These are phyloP conservation scores for Zoysia pacifica DNA, from an alignment of 176 grass and related monocot genomes.

Conservation along the genomic window DNA sequence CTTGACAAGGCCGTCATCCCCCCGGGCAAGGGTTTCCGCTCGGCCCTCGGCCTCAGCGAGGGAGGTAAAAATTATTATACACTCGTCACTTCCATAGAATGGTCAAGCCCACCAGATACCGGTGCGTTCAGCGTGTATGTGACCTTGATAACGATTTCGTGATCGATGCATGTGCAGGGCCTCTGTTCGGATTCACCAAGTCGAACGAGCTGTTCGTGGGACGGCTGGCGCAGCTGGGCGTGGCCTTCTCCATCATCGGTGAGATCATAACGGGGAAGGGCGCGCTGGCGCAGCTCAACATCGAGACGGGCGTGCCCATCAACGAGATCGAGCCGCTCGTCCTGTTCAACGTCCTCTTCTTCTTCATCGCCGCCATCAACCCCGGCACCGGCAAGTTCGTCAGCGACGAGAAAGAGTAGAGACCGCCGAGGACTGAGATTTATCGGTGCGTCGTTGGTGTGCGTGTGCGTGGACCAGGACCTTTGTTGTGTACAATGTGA, in stretches of 20 bases:
- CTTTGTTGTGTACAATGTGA: constrained; percentile 29
- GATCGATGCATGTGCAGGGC: constrained; percentile 23
- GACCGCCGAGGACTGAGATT: neutral
- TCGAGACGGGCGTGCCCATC: constrained; percentile 70
- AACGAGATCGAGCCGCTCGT: constrained; percentile 69
- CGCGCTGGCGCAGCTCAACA: constrained; percentile 75
- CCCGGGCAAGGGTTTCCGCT: constrained; percentile 81
- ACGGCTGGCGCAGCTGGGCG: constrained; percentile 64
- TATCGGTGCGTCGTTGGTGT: neutral
- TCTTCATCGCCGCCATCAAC: constrained; percentile 73
- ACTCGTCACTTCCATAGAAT: neutral
- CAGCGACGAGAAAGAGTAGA: constrained; percentile 44
- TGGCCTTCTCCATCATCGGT: constrained; percentile 76
- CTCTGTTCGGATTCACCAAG: constrained; percentile 70
- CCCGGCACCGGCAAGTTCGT: constrained; percentile 68
- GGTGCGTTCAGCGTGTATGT: neutral
- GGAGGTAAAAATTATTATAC: constrained; percentile 44
- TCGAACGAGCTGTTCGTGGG: constrained; percentile 70
- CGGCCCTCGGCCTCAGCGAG: constrained; percentile 80
- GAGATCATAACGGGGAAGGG: constrained; percentile 72
- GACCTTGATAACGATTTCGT: neutral
- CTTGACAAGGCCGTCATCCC: constrained; percentile 84
- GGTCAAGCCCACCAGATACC: no score
- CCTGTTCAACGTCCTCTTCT: constrained; percentile 64
- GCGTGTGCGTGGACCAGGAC: neutral